A percentile compares a stretch with the other conserved stretches of the same genome.
These are phyloP conservation scores for Cladosporium oxysporum DNA, from an alignment of 2,329 filamentous ascomycete species.

Conservation along the genomic window DNA sequence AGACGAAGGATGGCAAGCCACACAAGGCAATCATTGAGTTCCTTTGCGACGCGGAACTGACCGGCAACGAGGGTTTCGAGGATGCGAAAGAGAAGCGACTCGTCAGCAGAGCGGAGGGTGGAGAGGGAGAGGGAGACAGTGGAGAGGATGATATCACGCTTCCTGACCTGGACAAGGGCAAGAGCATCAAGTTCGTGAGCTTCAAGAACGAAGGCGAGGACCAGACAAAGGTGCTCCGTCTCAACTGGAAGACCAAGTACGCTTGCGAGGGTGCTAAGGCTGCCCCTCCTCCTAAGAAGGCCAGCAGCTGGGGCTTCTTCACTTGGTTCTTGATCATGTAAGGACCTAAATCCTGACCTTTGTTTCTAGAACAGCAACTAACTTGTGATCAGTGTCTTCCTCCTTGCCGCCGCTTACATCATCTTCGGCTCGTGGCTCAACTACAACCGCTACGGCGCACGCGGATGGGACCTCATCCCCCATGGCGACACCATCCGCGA, in stretches of 20 bases:
- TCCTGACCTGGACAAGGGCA: constrained; percentile 52
- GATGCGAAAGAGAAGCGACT: constrained; percentile 54
- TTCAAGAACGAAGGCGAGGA: constrained; percentile 65
- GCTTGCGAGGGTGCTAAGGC: constrained; percentile 68
- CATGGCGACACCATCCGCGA: constrained; percentile 92
- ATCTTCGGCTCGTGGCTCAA: constrained; percentile 99
- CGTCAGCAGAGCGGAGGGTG: constrained; percentile 21
- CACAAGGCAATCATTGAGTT: constrained; percentile 85
- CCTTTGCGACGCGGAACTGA: constrained; percentile 71
- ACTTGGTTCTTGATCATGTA: constrained; percentile 96
- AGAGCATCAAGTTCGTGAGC: constrained; percentile 73
- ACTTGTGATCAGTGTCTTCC: constrained; percentile 66
- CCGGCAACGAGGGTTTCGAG: constrained; percentile 71
- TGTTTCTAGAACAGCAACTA: constrained; percentile 7
- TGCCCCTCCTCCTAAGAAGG: constrained; percentile 42
- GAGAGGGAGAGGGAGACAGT: constrained; percentile 37
- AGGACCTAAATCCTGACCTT: constrained; percentile 40
- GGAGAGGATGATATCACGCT: constrained; percentile 35
- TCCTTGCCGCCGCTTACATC: constrained; percentile 82
- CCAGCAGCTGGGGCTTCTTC: constrained; percentile 85
- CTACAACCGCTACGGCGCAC: constrained; percentile 93
- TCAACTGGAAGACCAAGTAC: constrained; percentile 86
- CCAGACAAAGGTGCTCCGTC: constrained; percentile 62
- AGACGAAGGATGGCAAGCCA: constrained; percentile 52
- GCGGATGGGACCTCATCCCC: constrained; percentile 92